These are phyloP conservation scores for Gomphus bonarii DNA, from an alignment of 1,284 basidiomycete genomes.

Conservation along the genomic window DNA sequence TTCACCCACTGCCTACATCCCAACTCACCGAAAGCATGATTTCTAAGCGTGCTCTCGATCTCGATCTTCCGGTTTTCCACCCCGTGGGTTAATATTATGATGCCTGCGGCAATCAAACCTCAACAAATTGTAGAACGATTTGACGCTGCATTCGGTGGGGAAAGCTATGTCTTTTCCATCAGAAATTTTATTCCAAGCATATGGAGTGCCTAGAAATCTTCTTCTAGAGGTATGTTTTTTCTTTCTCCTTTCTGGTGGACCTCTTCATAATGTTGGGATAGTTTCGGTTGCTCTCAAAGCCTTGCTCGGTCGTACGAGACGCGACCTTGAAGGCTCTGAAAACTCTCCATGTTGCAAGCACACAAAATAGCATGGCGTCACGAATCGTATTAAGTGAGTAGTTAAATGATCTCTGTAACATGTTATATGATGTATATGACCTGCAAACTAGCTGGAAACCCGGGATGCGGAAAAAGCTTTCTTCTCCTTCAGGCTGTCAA, in stretches of 20 bases:
- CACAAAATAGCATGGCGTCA: constrained; percentile 33
- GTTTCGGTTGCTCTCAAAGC: constrained; percentile 56
- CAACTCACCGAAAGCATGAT: constrained; percentile 28
- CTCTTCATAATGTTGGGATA: constrained; percentile 19
- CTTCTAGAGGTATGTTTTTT: constrained; percentile 44
- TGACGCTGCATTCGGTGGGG: constrained; percentile 29
- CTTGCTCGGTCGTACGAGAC: constrained; percentile 56
- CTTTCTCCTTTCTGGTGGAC: background rate
- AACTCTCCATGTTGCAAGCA: constrained; percentile 36
- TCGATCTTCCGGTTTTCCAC: constrained; percentile 29
- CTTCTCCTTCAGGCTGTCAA: constrained; percentile 74
- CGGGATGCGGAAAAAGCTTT: constrained; percentile 80
- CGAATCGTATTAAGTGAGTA: constrained; percentile 54
- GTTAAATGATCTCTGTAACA: background rate
- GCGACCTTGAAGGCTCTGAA: constrained; percentile 44
- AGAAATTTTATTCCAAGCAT: constrained; percentile 43
- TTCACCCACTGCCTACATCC: constrained; percentile 26
- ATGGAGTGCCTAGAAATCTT: constrained; percentile 55
- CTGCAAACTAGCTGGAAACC: constrained; percentile 47
- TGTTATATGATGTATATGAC: constrained; percentile 3
- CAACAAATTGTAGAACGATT: constrained; percentile 22
- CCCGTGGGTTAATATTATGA: constrained; percentile 22
- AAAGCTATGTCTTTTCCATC: constrained; percentile 32
- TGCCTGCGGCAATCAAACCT: background rate
- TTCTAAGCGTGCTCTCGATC: constrained; percentile 20